Evolutionary conservation across 1,284 basidiomycete genomes (phyloP).

Genomic region (Fomitiporia mediterranea): DNA sequence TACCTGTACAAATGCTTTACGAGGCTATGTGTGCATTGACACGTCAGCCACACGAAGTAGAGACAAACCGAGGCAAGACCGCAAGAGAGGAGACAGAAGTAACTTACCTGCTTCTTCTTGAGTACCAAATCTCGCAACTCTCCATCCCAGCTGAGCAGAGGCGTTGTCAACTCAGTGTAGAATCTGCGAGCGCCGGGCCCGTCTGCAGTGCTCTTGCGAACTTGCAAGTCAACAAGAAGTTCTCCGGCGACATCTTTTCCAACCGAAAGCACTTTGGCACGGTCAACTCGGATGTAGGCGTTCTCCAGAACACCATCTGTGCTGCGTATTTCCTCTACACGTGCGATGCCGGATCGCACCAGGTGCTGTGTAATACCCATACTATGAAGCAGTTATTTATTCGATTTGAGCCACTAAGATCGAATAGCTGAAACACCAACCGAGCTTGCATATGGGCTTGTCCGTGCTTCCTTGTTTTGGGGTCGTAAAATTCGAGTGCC

Average conservation of each 20-base stretch:
- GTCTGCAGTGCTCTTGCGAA: slow-evolving; percentile 80
- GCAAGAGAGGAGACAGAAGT: slow-evolving; percentile 1
- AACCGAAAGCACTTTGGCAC: slow-evolving; percentile 55
- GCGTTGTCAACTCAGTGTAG: slow-evolving; percentile 72
- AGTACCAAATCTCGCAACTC: slow-evolving; percentile 74
- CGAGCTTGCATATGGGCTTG: slow-evolving; percentile 92
- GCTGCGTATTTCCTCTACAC: slow-evolving; percentile 61
- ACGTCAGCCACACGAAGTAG: slow-evolving; percentile 4
- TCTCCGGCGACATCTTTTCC: slow-evolving; percentile 66
- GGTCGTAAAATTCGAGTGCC: slow-evolving; percentile 81
- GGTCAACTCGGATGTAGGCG: slow-evolving; percentile 67
- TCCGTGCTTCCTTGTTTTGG: slow-evolving; percentile 73
- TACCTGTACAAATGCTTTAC: slow-evolving; percentile 69
- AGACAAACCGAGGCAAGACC: background rate
- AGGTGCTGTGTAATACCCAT: slow-evolving; percentile 78
- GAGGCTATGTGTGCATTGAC: slow-evolving; percentile 44
- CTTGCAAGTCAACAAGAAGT: slow-evolving; percentile 72
- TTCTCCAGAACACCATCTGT: slow-evolving; percentile 57
- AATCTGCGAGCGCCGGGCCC: slow-evolving; percentile 68
- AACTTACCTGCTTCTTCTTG: slow-evolving; percentile 69
- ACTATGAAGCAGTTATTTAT: slow-evolving; percentile 32
- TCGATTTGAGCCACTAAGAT: background rate
- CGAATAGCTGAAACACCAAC: slow-evolving; percentile 42
- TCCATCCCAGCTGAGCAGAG: slow-evolving; percentile 63
- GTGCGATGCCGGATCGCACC: slow-evolving; percentile 64